phyloP scores from a whole-genome alignment of 2,329 filamentous ascomycete genomes.

The Metarhizium rileyi region DNA sequence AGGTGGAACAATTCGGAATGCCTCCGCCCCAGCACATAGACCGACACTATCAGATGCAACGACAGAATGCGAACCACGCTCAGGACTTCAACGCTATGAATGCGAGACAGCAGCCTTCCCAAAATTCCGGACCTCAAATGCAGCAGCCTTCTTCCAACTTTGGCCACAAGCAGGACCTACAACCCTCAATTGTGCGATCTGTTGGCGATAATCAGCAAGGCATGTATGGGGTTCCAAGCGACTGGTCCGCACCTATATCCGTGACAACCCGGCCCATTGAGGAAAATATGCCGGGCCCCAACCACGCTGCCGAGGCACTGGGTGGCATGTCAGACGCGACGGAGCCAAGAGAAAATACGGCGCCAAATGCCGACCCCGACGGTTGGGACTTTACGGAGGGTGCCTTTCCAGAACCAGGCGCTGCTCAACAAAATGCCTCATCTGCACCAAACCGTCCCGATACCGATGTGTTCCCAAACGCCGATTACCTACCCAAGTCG shows the following conservation, averaged over 20 bases:
- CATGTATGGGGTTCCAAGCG: conserved; percentile 27
- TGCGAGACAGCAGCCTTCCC: conserved; percentile 41
- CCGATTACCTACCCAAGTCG: conserved; percentile 72
- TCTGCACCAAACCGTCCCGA: conserved; percentile 59
- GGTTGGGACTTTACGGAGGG: conserved; percentile 91
- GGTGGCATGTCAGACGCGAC: conserved; percentile 29
- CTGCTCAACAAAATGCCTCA: conserved; percentile 34
- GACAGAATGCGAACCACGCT: conserved; percentile 45
- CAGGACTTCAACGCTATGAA: conserved; percentile 42
- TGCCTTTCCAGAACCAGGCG: conserved; percentile 47
- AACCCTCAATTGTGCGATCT: conserved; percentile 43
- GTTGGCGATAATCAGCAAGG: conserved; percentile 37
- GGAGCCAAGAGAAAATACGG: conserved; percentile 36
- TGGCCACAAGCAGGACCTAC: conserved; percentile 27
- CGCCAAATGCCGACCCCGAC: conserved; percentile 47
- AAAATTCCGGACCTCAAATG: conserved; percentile 50
- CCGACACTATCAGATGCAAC: conserved; percentile 28
- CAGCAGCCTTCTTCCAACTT: conserved; percentile 29
- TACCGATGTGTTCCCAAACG: conserved; percentile 76
- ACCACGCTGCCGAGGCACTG: conserved; percentile 30
- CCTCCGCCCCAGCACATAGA: conserved; percentile 32
- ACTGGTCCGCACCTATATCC: conserved; percentile 24
- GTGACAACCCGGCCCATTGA: conserved; percentile 26
- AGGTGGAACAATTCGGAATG: conserved; percentile 41
- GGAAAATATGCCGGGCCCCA: conserved; percentile 22